Conservation (phyloP, 345 rosid species). For the Combretum micranthum region DNA sequence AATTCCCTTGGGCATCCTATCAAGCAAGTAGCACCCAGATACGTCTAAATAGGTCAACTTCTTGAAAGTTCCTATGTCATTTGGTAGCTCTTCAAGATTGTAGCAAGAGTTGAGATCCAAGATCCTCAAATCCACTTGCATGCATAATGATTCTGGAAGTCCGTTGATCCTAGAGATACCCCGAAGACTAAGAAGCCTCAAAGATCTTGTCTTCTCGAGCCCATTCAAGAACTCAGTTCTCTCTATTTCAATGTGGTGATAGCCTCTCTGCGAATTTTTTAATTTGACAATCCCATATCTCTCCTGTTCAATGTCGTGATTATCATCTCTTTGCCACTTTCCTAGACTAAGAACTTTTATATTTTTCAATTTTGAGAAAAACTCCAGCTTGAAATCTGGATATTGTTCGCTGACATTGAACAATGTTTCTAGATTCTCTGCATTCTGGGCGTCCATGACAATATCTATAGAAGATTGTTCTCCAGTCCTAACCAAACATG, state of each 20-base stretch:
- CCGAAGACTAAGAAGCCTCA: slow-evolving; percentile 56
- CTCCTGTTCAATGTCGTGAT: slow-evolving; percentile 9
- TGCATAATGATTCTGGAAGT: slow-evolving; percentile 22
- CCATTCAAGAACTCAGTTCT: slow-evolving; percentile 5
- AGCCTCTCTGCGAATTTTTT: too few species aligned
- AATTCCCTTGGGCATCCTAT: slow-evolving; percentile 38
- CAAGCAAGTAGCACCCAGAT: slow-evolving; percentile 41
- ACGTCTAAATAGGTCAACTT: slow-evolving; percentile 36
- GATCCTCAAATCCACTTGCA: slow-evolving; percentile 27
- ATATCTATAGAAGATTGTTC: slow-evolving; percentile 8
- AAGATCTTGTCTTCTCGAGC: slow-evolving; percentile 8
- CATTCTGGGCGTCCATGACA: neutral
- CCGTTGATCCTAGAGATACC: slow-evolving; percentile 43
- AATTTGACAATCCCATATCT: too few species aligned
- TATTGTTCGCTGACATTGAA: too few species aligned
- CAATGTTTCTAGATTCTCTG: slow-evolving; percentile 26
- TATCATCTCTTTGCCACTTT: slow-evolving; percentile 13
- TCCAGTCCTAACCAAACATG: slow-evolving; percentile 17
- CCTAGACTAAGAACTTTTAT: slow-evolving; percentile 9
- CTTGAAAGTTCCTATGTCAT: slow-evolving; percentile 28
- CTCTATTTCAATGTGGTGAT: too few species aligned
- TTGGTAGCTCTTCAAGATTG: slow-evolving; percentile 46
- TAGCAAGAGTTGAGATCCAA: too few species aligned
- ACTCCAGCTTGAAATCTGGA: too few species aligned
- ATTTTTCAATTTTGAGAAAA: too few species aligned